Conservation (phyloP, 2,329 filamentous ascomycete genomes). For the Acrodontium crateriforme region DNA sequence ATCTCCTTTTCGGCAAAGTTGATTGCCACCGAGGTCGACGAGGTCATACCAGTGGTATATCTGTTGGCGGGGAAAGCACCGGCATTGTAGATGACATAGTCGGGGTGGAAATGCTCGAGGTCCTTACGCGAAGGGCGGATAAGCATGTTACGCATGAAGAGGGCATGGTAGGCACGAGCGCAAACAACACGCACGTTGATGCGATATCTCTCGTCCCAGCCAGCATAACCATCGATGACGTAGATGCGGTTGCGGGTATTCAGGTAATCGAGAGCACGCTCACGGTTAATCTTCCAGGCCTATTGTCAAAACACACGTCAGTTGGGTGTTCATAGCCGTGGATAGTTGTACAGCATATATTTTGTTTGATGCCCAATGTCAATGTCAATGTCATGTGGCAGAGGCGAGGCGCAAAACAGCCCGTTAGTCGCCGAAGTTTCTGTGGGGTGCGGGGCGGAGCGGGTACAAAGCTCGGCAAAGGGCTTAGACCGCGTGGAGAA, state of each 20-base stretch:
- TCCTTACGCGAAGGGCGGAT: constrained; percentile 85
- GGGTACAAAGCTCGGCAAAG: no score
- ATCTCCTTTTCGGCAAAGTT: constrained; percentile 99
- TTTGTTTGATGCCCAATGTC: no score
- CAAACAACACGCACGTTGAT: constrained; percentile 97
- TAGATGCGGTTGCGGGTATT: constrained; percentile 99
- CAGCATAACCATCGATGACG: constrained; percentile 91
- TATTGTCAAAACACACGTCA: no score
- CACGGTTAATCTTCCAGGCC: constrained; percentile 99
- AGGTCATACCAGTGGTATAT: constrained; percentile 97
- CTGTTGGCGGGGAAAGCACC: constrained; percentile 97
- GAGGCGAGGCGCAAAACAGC: no score
- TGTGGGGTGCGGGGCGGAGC: no score
- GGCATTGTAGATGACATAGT: constrained; percentile 99
- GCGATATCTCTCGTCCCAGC: constrained; percentile 97
- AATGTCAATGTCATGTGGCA: no score
- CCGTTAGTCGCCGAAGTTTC: no score
- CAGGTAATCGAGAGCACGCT: constrained; percentile 96
- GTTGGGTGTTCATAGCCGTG: no score
- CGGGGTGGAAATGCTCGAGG: constrained; percentile 93
- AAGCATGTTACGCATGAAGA: constrained; percentile 99
- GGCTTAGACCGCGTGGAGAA: no score
- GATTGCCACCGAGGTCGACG: constrained; percentile 91
- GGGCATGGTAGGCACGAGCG: constrained; percentile 95
- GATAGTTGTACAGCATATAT: no score